phyloP scores from a whole-genome alignment of 169 alveolate species.

The Cryptosporidium sp. region DNA sequence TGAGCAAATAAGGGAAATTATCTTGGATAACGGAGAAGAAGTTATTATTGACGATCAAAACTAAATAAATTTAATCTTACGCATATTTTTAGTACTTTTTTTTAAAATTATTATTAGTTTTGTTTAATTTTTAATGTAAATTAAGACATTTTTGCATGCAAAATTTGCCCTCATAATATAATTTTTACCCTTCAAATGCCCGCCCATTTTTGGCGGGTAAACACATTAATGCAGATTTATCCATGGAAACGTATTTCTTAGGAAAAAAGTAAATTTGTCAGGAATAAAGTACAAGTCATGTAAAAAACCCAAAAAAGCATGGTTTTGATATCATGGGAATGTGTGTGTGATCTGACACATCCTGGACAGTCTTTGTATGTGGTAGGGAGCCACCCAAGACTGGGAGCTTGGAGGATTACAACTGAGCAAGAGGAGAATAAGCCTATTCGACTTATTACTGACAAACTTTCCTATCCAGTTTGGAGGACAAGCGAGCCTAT shows the following conservation, averaged over 20 bases:
- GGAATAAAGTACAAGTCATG: not conserved
- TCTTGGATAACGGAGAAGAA: not conserved
- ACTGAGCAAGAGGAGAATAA: constrained; percentile 29
- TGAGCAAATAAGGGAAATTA: constrained; percentile 45
- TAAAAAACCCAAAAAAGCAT: constrained; percentile 24
- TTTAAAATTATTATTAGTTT: not conserved
- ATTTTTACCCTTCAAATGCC: not conserved
- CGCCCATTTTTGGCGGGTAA: constrained; percentile 13
- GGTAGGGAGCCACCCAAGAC: constrained; percentile 76
- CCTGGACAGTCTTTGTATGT: constrained; percentile 80
- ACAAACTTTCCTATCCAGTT: constrained; percentile 76
- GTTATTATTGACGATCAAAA: constrained; percentile 22
- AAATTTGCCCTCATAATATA: not conserved
- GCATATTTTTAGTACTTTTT: not conserved
- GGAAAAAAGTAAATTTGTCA: constrained; percentile 7
- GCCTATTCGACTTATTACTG: constrained; percentile 77
- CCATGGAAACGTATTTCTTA: constrained; percentile 9
- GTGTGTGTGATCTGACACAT: constrained; percentile 77
- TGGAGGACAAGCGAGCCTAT: constrained; percentile 77
- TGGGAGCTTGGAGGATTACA: constrained; percentile 78
- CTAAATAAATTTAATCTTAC: not conserved
- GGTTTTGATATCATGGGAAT: constrained; percentile 78
- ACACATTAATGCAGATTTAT: constrained; percentile 26
- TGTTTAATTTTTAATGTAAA: not conserved
- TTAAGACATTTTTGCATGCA: constrained; percentile 8